Evolutionary conservation across 352 stramenopile genomes (phyloP).

Genomic region (Globisporangium orthogonon): DNA sequence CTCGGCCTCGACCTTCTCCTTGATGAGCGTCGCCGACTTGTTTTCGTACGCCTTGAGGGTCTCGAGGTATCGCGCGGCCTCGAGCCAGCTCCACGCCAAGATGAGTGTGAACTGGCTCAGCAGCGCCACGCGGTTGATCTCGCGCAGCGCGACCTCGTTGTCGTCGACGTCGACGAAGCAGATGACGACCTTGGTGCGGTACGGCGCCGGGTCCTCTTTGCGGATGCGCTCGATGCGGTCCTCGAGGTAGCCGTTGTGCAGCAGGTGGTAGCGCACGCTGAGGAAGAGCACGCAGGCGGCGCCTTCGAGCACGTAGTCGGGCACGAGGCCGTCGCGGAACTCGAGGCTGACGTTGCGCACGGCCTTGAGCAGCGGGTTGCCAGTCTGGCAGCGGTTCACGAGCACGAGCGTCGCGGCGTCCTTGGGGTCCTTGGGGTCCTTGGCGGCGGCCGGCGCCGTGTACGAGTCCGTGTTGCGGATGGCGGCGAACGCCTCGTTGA

Average conservation of each 20-base stretch:
- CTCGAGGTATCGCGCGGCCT: conserved; percentile 95
- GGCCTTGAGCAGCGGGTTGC: conserved; percentile 91
- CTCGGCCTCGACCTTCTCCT: conserved; percentile 90
- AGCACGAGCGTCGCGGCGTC: conserved; percentile 57
- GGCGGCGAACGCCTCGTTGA: conserved; percentile 52
- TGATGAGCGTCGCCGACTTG: conserved; percentile 92
- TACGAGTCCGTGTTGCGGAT: conserved; percentile 58
- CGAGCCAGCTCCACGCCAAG: conserved; percentile 90
- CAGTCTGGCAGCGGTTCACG: conserved; percentile 85
- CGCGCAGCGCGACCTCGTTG: conserved; percentile 86
- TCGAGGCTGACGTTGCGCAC: conserved; percentile 92
- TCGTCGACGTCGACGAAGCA: conserved; percentile 95
- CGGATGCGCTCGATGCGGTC: conserved; percentile 88
- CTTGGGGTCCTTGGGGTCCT: conserved; percentile 6
- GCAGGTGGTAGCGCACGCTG: conserved; percentile 85
- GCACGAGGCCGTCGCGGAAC: conserved; percentile 87
- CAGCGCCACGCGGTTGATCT: conserved; percentile 92
- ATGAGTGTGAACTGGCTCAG: conserved; percentile 91
- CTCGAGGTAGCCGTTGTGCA: conserved; percentile 89
- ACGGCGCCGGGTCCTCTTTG: conserved; percentile 60
- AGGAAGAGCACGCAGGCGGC: conserved; percentile 90
- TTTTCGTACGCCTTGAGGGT: conserved; percentile 96
- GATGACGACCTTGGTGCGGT: conserved; percentile 89
- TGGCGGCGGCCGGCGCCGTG: conserved; percentile 13
- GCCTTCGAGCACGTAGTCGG: conserved; percentile 93